These are phyloP conservation scores for Aspergillus panamensis DNA, from an alignment of 495 filamentous ascomycete species.

Conservation along the genomic window DNA sequence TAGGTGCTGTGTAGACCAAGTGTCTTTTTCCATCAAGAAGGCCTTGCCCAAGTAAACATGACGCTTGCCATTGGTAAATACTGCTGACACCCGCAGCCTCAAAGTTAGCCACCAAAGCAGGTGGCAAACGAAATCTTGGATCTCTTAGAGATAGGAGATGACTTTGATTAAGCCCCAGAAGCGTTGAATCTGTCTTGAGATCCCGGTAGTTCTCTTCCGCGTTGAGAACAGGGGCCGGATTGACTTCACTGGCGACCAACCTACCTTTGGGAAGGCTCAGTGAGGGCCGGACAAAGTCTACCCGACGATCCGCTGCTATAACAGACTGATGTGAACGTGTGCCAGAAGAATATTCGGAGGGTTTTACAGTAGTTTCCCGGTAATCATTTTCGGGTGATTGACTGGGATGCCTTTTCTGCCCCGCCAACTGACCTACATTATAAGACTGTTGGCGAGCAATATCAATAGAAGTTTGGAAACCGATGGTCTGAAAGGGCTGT, in stretches of 20 bases:
- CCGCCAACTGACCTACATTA: constrained; percentile 37
- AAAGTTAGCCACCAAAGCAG: constrained; percentile 61
- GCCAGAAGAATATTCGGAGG: background rate
- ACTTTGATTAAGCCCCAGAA: constrained; percentile 52
- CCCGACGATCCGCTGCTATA: constrained; percentile 1
- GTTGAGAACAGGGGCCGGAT: constrained; percentile 23
- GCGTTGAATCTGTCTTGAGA: constrained; percentile 16
- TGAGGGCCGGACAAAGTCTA: constrained; percentile 22
- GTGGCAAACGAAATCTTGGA: constrained; percentile 61
- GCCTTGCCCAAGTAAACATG: constrained; percentile 66
- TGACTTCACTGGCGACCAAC: constrained; percentile 40
- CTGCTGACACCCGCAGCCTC: constrained; percentile 57
- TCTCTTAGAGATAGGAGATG: constrained; percentile 61
- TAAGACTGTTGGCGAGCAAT: constrained; percentile 38
- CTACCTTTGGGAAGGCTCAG: constrained; percentile 28
- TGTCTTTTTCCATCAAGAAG: constrained; percentile 64
- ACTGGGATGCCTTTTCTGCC: constrained; percentile 40
- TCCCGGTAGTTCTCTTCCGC: background rate
- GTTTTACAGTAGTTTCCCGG: constrained; percentile 14
- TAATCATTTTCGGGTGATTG: constrained; percentile 10
- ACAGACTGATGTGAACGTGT: constrained; percentile 9
- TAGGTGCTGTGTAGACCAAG: constrained; percentile 80
- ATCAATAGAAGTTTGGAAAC: constrained; percentile 49
- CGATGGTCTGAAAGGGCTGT: constrained; percentile 34
- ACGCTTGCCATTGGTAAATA: constrained; percentile 84